Percentiles rank a stretch among this genome's conserved stretches.
phyloP scores from a whole-genome alignment of 805 yeast species.

The Nematodospora valgi region DNA sequence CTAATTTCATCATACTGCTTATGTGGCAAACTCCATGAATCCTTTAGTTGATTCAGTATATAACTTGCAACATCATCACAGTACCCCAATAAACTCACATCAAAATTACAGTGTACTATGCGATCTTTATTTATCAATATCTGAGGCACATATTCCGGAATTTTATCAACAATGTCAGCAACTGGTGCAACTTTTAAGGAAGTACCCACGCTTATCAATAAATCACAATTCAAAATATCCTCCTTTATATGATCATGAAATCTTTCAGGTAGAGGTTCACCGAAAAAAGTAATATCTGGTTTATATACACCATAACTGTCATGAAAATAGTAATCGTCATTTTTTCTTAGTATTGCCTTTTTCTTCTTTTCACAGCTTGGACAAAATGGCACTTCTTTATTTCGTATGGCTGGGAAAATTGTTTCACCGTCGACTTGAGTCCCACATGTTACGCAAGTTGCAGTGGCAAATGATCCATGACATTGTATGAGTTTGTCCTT shows the following conservation, averaged over 20 bases:
- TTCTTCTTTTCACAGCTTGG: constrained; percentile 26
- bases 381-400: constrained; percentile 54
- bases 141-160: constrained; percentile 35
- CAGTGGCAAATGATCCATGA: constrained; percentile 74
- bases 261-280: constrained; percentile 56
- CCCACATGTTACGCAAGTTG: constrained; percentile 77
- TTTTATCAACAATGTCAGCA: constrained; percentile 34
- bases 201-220: constrained; percentile 79
- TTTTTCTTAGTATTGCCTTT: constrained; percentile 18
- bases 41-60: constrained; percentile 27
- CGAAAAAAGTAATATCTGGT: constrained; percentile 87
- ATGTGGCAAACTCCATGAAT: constrained; percentile 33
- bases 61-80: constrained; percentile 41
- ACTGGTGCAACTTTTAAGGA: constrained; percentile 65
- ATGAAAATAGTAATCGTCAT: constrained; percentile 21
- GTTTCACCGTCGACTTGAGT: constrained; percentile 49
- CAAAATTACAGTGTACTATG: constrained; percentile 32
- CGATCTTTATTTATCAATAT: constrained; percentile 38
- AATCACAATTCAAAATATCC: constrained; percentile 72
- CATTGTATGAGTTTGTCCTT: constrained; percentile 67
- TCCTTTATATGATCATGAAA: constrained; percentile 31
- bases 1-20: constrained; percentile 17
- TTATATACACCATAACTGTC: constrained; percentile 57
- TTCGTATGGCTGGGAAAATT: constrained; percentile 47
- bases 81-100: constrained; percentile 36